These are phyloP conservation scores for Rhododendron mucronatum DNA, from an alignment of 148 eudicot genomes.

Conservation along the genomic window DNA sequence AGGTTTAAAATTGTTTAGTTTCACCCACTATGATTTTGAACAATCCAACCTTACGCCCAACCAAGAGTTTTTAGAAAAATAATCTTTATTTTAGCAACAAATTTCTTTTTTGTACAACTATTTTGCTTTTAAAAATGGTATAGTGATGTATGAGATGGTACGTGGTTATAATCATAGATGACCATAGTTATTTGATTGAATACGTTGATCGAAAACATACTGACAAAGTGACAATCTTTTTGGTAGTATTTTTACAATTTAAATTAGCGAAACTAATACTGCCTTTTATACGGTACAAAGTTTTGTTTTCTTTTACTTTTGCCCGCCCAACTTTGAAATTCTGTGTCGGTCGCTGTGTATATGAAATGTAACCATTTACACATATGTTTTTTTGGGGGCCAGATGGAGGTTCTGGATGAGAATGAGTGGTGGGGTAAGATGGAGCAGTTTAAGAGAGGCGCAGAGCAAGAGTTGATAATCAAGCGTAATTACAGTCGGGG, in stretches of 20 bases:
- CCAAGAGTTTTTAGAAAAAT: background rate
- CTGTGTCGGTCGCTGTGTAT: background rate
- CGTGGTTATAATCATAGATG: background rate
- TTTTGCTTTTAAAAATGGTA: background rate
- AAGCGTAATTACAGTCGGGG: slow-evolving; percentile 60
- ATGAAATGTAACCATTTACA: background rate
- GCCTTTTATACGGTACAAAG: background rate
- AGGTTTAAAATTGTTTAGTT: too few species aligned
- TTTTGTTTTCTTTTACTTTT: background rate
- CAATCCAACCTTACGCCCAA: background rate
- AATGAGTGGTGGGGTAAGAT: slow-evolving; percentile 78
- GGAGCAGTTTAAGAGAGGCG: slow-evolving; percentile 66
- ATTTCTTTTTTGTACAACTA: background rate
- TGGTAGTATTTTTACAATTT: background rate
- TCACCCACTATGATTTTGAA: background rate
- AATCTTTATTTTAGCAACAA: background rate
- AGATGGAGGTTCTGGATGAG: slow-evolving; percentile 80
- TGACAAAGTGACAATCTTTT: background rate
- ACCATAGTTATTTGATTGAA: background rate
- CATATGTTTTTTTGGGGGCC: background rate
- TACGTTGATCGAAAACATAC: background rate
- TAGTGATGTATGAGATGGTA: background rate
- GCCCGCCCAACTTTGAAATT: background rate
- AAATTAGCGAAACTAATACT: background rate
- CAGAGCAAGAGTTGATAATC: slow-evolving; percentile 72